Evolutionary conservation across 140 eudicot genomes (phyloP), one percentile per base, ranked within the genome.

Genomic region (Flaveria floridana): DNA sequence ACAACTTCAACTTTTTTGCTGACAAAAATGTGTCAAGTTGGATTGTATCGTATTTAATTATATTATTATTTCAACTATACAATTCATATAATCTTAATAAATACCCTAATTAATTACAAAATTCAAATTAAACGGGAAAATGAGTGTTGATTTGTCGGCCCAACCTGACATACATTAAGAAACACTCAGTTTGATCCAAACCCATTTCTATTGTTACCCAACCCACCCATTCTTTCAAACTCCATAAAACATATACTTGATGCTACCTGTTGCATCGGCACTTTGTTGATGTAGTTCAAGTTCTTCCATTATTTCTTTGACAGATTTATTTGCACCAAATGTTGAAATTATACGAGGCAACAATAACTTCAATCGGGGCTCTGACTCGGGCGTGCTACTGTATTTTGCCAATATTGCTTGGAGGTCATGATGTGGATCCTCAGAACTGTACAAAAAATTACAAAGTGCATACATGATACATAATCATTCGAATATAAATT

Each of bases 341-440:
- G 91, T 84, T 66, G 93, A 85, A 67, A 83, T 78, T 81, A 90
- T 90, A 70, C 82, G 84, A 21, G 98, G 96, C 82, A 93, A 75
- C 16, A 87, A 88, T 51, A 68, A 76, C 86, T 90, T 90, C 83
- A 93, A 77, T 72, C 76, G 92, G 34, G 97, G 79, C 75, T 90
- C 93, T 66, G 87, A 77, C 62, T 91, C 87, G n/a, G 88, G 97
- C 19, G 78, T 82, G 75, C 81, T 77, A 85, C 89, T 85, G 83
- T 87, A 84, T 59, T 78, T 86, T 64, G 83, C 82, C 75, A 90
- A 65, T 68, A 86, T 74, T 73, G 68, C 77, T 70, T 59, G 80
- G 73, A 93, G 65, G 6, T 90, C 97, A 84, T 84, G 73, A 82
- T 88, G 82, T 39, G 91, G 87, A 80, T 90, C 98, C 82, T 86